Evolutionary conservation across 1,284 basidiomycete species (phyloP).

Genomic region (Apiotrichum porosum): DNA sequence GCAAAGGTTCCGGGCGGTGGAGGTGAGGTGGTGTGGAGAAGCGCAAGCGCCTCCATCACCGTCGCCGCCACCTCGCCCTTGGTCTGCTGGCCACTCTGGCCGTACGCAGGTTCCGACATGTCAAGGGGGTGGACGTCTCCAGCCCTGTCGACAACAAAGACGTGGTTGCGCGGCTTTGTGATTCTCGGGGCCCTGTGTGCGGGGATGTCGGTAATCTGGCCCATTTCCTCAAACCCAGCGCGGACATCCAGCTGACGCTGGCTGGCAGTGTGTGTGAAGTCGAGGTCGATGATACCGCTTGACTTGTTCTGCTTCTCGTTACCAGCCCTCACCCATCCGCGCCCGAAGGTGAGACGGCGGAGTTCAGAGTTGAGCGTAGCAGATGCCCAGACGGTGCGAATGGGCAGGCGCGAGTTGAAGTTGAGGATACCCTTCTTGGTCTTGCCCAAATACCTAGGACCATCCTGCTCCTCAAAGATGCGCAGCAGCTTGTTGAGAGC

Average conservation of each 20-base stretch:
- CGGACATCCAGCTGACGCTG: slow-evolving; percentile 12
- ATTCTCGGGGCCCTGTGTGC: neutral
- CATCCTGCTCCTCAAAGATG: slow-evolving; percentile 1
- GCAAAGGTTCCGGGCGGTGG: slow-evolving; percentile 25
- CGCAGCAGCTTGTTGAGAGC: slow-evolving; percentile 20
- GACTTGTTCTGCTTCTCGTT: neutral
- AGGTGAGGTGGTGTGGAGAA: slow-evolving; percentile 25
- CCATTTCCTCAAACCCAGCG: slow-evolving; percentile 13
- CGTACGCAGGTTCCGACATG: neutral
- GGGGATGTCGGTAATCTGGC: neutral
- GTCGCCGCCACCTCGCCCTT: neutral
- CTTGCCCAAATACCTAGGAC: too few species aligned
- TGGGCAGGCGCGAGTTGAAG: slow-evolving; percentile 7
- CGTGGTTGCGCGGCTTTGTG: slow-evolving; percentile 21
- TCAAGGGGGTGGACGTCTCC: slow-evolving; percentile 12
- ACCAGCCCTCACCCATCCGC: slow-evolving; percentile 25
- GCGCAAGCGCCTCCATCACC: slow-evolving; percentile 25
- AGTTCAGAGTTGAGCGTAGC: slow-evolving; percentile 23
- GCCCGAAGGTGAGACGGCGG: slow-evolving; percentile 20
- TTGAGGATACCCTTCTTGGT: slow-evolving; percentile 6
- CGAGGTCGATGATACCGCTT: slow-evolving; percentile 23
- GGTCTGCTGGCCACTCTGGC: too few species aligned
- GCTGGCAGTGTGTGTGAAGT: slow-evolving; percentile 21
- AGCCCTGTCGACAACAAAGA: slow-evolving; percentile 17
- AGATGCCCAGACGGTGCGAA: slow-evolving; percentile 30